phyloP scores from a whole-genome alignment of 208 protist genomes.

The Wallacemonas sp. region DNA sequence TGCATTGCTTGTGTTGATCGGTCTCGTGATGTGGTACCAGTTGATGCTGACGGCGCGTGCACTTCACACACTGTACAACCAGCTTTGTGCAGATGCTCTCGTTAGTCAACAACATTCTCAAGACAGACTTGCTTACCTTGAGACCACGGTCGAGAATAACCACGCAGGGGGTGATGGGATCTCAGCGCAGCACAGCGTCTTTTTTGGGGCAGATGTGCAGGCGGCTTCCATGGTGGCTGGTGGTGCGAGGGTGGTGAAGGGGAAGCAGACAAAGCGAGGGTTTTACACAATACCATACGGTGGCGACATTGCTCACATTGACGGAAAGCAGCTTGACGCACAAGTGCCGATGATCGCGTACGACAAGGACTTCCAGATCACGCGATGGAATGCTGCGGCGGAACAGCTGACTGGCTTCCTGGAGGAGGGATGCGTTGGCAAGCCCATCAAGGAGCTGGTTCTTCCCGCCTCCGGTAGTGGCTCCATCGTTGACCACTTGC shows the following conservation, averaged over 20 bases:
- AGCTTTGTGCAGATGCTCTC: slow-evolving; percentile 28
- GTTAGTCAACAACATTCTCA: background rate
- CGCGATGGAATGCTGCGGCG: slow-evolving; percentile 83
- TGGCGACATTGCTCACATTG: slow-evolving; percentile 79
- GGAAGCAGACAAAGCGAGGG: slow-evolving; percentile 55
- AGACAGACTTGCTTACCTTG: slow-evolving; percentile 3
- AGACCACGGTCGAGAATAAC: slow-evolving; percentile 2
- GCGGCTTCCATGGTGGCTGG: background rate
- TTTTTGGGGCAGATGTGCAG: background rate
- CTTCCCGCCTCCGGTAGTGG: slow-evolving; percentile 59
- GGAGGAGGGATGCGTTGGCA: slow-evolving; percentile 77
- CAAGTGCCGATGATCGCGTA: slow-evolving; percentile 91
- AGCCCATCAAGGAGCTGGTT: slow-evolving; percentile 82
- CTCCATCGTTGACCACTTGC: slow-evolving; percentile 76
- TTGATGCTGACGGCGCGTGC: slow-evolving; percentile 41
- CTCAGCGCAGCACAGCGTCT: slow-evolving; percentile 2
- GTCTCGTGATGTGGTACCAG: slow-evolving; percentile 36
- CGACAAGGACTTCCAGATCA: slow-evolving; percentile 65
- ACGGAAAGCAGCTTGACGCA: slow-evolving; percentile 75
- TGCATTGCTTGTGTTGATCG: slow-evolving; percentile 44
- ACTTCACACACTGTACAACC: slow-evolving; percentile 55
- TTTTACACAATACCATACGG: slow-evolving; percentile 83
- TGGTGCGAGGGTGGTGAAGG: slow-evolving; percentile 24
- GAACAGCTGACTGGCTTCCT: slow-evolving; percentile 88
- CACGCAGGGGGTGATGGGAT: background rate